Base-by-base conservation (phyloP, 306 rosid species). In the Pterocarpus santalinus region DNA sequence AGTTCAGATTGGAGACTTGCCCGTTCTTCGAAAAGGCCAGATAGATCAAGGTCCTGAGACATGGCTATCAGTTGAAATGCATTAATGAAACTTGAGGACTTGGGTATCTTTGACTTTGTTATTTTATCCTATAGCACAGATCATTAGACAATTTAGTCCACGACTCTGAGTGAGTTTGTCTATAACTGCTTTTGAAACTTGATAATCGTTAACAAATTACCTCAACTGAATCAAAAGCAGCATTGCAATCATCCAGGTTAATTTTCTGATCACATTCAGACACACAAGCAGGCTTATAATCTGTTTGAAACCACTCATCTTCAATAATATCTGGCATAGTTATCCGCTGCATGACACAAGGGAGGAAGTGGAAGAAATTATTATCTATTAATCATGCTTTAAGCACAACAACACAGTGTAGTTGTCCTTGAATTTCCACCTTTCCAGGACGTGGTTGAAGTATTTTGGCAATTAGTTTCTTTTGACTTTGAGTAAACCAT, bases 41-140 rank as follows among this genome's bases (percentile, higher is more conserved):
- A 93, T 46, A 93, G 85, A 91, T 93, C 91, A 17, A 93, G 94
- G 85, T 93, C 97, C 36, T 86, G 87, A 73, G 94, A 90, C 97
- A 91, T 91, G 77, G 97, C 97, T 87, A 93, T 93, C 70, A 93
- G 75, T 73, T 87, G 87, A 80, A 93, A 93, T 17, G 97, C 97
- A 85, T 93, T 93, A 72, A 93, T 93, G 86, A 91, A 93, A 84
- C 93, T 93, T 52, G 97, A 65, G 36, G 93, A 87, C 78, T 81
- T 91, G 64, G 90, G 53, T 28, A 85, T 80, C 35, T 41, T 81
- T 34, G 88, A 67, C 73, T 85, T 83, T 55, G 36, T 64, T 33
- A 77, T 51, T 44, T 79, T 84, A 46, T 90, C 94, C 97, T 93
- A 82, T 38, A 68, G 66, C 58, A 66, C 77, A 41, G 8, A 67